These are phyloP conservation scores for Solanum chacoense DNA, from an alignment of 305 asterid genomes.

Conservation along the genomic window DNA sequence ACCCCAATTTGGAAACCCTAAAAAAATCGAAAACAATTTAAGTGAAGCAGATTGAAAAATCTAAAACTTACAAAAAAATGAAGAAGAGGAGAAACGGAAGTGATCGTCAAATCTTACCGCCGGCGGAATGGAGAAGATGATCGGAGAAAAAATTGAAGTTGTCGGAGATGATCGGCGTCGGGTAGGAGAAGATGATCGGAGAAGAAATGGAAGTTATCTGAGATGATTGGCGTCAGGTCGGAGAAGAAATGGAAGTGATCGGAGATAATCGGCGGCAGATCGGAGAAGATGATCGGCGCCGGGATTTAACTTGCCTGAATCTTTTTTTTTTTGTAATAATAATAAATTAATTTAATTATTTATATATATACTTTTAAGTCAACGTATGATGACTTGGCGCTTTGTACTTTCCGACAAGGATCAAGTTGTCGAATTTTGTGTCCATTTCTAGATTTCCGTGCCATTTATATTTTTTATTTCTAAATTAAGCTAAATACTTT, in stretches of 20 bases:
- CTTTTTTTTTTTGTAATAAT: too few relatives aligned
- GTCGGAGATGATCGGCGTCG: neutral
- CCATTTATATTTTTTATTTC: neutral
- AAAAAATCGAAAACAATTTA: too few relatives aligned
- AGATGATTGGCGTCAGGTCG: too few relatives aligned
- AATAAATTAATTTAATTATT: too few relatives aligned
- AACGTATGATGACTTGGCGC: neutral
- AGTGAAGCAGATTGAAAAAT: too few relatives aligned
- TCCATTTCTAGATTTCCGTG: neutral
- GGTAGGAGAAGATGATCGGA: neutral
- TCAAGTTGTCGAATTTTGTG: neutral
- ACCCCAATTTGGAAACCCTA: neutral
- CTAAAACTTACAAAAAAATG: too few relatives aligned
- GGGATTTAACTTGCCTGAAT: neutral
- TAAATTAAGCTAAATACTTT: too few relatives aligned
- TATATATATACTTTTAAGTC: too few relatives aligned
- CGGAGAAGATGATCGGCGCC: neutral
- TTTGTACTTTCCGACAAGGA: neutral
- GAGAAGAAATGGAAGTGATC: neutral
- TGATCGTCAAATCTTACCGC: neutral
- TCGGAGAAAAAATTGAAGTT: neutral
- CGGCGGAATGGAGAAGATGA: neutral
- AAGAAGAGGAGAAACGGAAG: neutral
- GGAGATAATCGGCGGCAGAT: too few relatives aligned
- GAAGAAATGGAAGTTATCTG: neutral